phyloP scores from a whole-genome alignment of 768 basidiomycete genomes.

The Trametes villosa region DNA sequence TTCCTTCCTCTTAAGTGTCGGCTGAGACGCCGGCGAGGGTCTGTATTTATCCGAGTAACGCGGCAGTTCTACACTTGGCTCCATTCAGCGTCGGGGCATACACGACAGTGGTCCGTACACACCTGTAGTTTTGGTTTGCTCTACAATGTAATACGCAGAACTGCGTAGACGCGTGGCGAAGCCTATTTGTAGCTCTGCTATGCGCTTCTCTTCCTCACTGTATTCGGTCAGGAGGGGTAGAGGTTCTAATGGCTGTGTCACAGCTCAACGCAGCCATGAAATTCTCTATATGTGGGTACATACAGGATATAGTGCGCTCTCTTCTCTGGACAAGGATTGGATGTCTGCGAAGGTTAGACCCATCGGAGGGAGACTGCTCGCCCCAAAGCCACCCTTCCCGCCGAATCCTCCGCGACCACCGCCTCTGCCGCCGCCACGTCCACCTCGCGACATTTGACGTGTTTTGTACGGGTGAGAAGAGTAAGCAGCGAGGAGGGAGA shows the following conservation, averaged over 20 bases:
- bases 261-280: conserved; percentile 9
- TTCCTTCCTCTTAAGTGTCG: conserved; percentile 69
- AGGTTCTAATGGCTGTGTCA: conserved; percentile 64
- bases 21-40: conserved; percentile 60
- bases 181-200: conserved; percentile 68
- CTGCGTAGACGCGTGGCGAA: conserved; percentile 66
- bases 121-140: conserved; percentile 69
- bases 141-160: conserved; percentile 77
- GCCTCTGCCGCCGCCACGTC: conserved; percentile 49
- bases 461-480: not conserved
- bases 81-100: not conserved
- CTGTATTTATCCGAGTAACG: conserved; percentile 88
- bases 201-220: conserved; percentile 64
- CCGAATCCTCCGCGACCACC: conserved; percentile 68
- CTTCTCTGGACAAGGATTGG: conserved; percentile 75
- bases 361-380: conserved; percentile 61
- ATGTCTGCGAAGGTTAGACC: conserved; percentile 82
- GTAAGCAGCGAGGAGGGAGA: not conserved
- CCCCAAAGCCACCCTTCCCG: conserved; percentile 47
- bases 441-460: conserved; percentile 52
- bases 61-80: conserved; percentile 57
- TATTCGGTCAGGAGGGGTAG: conserved; percentile 73
- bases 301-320: conserved; percentile 81
- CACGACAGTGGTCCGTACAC: conserved; percentile 2
- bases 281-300: conserved; percentile 33